A percentile compares a stretch with the other conserved stretches of the same genome.
phyloP scores from a whole-genome alignment of 2,329 filamentous ascomycete genomes.

The Sphaerulina musiva region DNA sequence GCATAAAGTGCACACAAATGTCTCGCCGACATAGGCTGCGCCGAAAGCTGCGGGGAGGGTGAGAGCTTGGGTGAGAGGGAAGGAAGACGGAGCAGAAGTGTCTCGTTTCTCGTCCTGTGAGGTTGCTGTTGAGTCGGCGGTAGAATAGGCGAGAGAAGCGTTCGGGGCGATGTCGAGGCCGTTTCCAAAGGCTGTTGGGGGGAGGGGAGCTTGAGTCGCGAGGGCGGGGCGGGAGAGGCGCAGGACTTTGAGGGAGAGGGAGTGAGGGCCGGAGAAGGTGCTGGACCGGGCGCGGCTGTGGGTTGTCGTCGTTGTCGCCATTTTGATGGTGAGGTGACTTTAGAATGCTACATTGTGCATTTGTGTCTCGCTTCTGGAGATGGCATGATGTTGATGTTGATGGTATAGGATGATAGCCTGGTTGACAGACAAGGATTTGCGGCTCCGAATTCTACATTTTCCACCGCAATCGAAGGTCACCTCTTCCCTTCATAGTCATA shows the following conservation, averaged over 20 bases:
- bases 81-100: conserved; percentile 28
- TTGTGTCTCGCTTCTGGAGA: background rate
- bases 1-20: conserved; percentile 88
- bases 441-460: background rate
- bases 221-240: conserved; percentile 77
- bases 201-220: conserved; percentile 60
- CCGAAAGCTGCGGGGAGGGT: conserved; percentile 88
- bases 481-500: background rate
- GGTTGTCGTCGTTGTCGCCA: background rate
- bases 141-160: conserved; percentile 69
- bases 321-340: background rate
- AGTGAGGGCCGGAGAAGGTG: conserved; percentile 55
- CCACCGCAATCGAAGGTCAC: background rate
- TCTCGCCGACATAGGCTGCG: conserved; percentile 90
- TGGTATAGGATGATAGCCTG: background rate
- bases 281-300: conserved; percentile 36
- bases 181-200: conserved; percentile 45
- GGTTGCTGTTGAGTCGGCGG: conserved; percentile 24
- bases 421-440: background rate
- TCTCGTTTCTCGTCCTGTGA: conserved; percentile 34
- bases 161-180: conserved; percentile 48
- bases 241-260: conserved; percentile 74
- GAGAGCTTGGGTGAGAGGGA: conserved; percentile 57
- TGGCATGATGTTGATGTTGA: background rate
- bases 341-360: background rate